These are phyloP conservation scores for Candida sanyaensis DNA, from an alignment of 1,139 yeast species.

Conservation along the genomic window DNA sequence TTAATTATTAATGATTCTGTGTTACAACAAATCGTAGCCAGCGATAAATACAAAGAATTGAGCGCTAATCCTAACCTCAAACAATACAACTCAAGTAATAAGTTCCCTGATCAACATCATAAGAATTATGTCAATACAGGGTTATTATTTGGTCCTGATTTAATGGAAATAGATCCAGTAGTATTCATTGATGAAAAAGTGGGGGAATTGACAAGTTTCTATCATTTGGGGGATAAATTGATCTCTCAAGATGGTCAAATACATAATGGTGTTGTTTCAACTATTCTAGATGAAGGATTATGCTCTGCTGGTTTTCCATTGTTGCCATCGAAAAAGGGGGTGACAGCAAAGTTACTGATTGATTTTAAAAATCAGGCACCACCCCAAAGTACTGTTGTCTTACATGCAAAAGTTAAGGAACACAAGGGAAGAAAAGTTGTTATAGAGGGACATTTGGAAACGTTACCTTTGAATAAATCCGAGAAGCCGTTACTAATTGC, in stretches of 20 bases:
- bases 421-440: constrained; percentile 79
- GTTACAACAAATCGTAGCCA: constrained; percentile 29
- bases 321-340: constrained; percentile 87
- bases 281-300: constrained; percentile 82
- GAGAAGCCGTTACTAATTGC: constrained; percentile 46
- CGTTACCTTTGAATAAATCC: constrained; percentile 33
- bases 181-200: constrained; percentile 48
- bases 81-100: constrained; percentile 35
- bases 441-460: constrained; percentile 63
- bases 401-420: constrained; percentile 68
- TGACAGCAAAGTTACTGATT: constrained; percentile 76
- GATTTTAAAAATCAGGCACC: constrained; percentile 67
- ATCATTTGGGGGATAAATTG: constrained; percentile 68
- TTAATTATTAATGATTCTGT: constrained; percentile 34
- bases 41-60: constrained; percentile 33
- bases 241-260: constrained; percentile 72
- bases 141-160: constrained; percentile 58
- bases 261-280: constrained; percentile 85
- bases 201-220: constrained; percentile 58
- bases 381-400: constrained; percentile 64
- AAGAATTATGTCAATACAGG: constrained; percentile 68
- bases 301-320: constrained; percentile 85
- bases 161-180: constrained; percentile 69
- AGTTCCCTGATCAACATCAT: constrained; percentile 63
- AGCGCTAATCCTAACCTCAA: constrained; percentile 25